Percentiles rank a stretch among this genome's conserved stretches.
Evolutionary conservation across 129 eudicot genomes (phyloP).

Genomic region (Lonicera japonica): DNA sequence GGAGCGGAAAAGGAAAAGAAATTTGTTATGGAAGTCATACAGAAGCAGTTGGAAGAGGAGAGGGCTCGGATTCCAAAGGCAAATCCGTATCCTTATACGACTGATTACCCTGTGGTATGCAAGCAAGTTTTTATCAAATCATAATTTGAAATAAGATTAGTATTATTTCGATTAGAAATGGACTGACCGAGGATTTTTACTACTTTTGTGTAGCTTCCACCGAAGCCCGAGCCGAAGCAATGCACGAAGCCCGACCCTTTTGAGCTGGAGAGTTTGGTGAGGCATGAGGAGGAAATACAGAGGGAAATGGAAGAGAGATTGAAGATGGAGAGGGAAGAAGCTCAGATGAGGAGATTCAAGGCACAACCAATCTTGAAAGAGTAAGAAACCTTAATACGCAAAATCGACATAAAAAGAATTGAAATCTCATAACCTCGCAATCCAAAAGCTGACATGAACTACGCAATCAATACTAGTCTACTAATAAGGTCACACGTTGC

Average conservation of each 20-base stretch:
- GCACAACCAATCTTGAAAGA: conserved; percentile 84
- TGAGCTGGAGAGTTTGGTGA: conserved; percentile 69
- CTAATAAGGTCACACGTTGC: neutral
- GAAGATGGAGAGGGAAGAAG: conserved; percentile 70
- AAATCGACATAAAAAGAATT: too few species aligned
- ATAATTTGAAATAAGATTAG: neutral
- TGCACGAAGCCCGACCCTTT: conserved; percentile 86
- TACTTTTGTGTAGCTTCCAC: conserved; percentile 53
- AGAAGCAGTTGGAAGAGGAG: conserved; percentile 83
- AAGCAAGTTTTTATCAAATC: conserved; percentile 1
- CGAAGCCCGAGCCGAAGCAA: conserved; percentile 87
- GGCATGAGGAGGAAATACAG: conserved; percentile 87
- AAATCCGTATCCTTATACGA: conserved; percentile 82
- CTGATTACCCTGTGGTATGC: conserved; percentile 91
- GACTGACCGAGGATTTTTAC: neutral
- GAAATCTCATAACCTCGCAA: too few species aligned
- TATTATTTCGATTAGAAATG: too few species aligned
- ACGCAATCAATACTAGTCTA: too few species aligned
- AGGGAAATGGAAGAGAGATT: conserved; percentile 81
- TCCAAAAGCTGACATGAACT: too few species aligned
- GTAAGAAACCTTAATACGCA: conserved; percentile 28
- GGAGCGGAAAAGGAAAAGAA: conserved; percentile 79
- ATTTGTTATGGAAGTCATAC: conserved; percentile 54
- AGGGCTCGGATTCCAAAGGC: conserved; percentile 84
- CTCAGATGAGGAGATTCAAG: conserved; percentile 62